phyloP scores from a whole-genome alignment of 129 eudicot genomes.

The Flaveria brownii region DNA sequence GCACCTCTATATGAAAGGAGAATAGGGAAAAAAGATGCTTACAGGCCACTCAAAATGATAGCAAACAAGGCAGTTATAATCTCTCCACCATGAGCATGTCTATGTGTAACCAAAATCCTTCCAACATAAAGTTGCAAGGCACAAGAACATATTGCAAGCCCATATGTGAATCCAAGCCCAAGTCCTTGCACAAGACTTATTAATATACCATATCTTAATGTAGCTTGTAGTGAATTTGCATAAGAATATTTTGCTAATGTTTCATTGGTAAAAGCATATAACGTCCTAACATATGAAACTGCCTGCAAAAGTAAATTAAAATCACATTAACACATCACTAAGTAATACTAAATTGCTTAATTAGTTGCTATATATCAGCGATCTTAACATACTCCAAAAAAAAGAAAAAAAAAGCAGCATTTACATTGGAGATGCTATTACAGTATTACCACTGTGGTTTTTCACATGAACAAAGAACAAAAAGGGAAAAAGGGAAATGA shows the following conservation, averaged over 20 bases:
- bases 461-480: slow-evolving; percentile 15
- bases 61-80: slow-evolving; percentile 85
- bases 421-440: slow-evolving; percentile 1
- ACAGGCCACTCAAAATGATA: slow-evolving; percentile 95
- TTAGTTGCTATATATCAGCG: background rate
- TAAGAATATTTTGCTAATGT: slow-evolving; percentile 94
- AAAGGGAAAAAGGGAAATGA: slow-evolving; percentile 3
- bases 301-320: slow-evolving; percentile 56
- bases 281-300: slow-evolving; percentile 76
- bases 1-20: background rate
- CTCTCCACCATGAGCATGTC: slow-evolving; percentile 92
- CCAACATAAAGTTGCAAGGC: slow-evolving; percentile 98
- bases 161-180: slow-evolving; percentile 97
- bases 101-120: slow-evolving; percentile 73
- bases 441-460: slow-evolving; percentile 1
- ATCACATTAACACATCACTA: background rate
- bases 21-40: slow-evolving; percentile 38
- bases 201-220: slow-evolving; percentile 89
- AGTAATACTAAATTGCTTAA: background rate
- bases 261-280: slow-evolving; percentile 90
- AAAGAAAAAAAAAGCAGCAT: background rate
- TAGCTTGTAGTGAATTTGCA: slow-evolving; percentile 92
- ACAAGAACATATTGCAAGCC: slow-evolving; percentile 98
- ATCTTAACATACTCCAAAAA: background rate
- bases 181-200: slow-evolving; percentile 99